These are phyloP conservation scores for Lipomyces yarrowii DNA, from an alignment of 1,139 yeast species.

Conservation along the genomic window DNA sequence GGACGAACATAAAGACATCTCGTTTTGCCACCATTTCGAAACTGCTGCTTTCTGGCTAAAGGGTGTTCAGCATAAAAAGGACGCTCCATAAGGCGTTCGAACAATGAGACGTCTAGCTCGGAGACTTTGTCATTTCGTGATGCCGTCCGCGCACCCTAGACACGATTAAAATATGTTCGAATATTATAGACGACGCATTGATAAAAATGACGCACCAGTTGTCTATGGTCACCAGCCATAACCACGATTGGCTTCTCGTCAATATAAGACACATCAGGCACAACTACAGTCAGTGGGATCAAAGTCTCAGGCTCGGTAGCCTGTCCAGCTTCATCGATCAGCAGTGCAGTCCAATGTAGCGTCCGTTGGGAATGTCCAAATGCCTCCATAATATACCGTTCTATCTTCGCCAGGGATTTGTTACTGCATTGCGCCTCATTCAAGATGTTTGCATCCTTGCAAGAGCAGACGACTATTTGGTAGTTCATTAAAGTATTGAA, in stretches of 20 bases:
- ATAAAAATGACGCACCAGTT: slow-evolving; percentile 15
- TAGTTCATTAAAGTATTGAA: slow-evolving; percentile 22
- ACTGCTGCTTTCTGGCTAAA: slow-evolving; percentile 25
- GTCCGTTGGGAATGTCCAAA: slow-evolving; percentile 5
- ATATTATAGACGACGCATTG: background rate
- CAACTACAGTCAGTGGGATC: slow-evolving; percentile 27
- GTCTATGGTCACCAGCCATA: slow-evolving; percentile 33
- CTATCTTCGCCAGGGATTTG: slow-evolving; percentile 18
- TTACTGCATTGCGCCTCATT: slow-evolving; percentile 28
- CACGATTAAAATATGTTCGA: background rate
- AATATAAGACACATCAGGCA: slow-evolving; percentile 12
- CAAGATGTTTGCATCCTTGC: slow-evolving; percentile 25
- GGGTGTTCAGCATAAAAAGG: slow-evolving; percentile 31
- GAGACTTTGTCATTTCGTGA: slow-evolving; percentile 18
- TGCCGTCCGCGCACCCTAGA: slow-evolving; percentile 30
- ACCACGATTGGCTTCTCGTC: slow-evolving; percentile 25
- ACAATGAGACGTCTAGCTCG: slow-evolving; percentile 27
- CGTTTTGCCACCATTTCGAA: slow-evolving; percentile 7
- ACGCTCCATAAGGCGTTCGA: slow-evolving; percentile 30
- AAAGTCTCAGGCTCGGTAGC: slow-evolving; percentile 31
- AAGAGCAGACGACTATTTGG: slow-evolving; percentile 31
- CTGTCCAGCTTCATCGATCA: slow-evolving; percentile 34
- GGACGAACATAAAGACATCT: slow-evolving; percentile 26
- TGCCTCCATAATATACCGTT: slow-evolving; percentile 15
- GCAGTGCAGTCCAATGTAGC: slow-evolving; percentile 31